Base-by-base conservation (phyloP, 2,329 filamentous ascomycete species). In the Ceratocystis cubensis region DNA sequence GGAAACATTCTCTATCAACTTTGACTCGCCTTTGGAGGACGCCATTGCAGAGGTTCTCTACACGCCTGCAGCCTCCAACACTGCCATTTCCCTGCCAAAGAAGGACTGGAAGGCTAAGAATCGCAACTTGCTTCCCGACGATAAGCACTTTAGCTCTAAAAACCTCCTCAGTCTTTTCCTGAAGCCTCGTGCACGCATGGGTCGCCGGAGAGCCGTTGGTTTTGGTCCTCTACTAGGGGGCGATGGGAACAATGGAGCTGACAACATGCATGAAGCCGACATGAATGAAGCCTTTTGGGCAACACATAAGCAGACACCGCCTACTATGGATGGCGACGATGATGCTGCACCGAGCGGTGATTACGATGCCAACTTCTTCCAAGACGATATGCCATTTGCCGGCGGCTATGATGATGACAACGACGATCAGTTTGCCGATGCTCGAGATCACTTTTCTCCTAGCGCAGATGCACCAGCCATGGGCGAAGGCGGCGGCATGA, bases 241-340 rank as follows among this genome's bases (percentile, higher is more conserved):
- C 2, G 78, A 78, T 44, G 74, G 75, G 41, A 77, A 77, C 20
- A 75, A 74, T 28, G 78, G 80, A 65, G 75, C 71, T 65, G 77
- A 73, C 46, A 79, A 82, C 65, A 77, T 84, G 7, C 83, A 82
- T 1, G 84, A 87, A 68, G 88, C 86, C 50, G 89, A 96, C 68
- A 89, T 96, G 80, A 91, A 97, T 73, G 93, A 96, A 76, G 92
- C 89, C 22, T 97, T 96, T 78, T 99, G 94, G 91, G 94, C 94
- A 4, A 82, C 84, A 50, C 85, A 82, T 76, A 88, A 84, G 74
- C 85, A 78, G 70, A 82, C 78, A 64, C 73, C 73, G 71, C 74
- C 76, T 44, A 69, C 71, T 66, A 68, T 69, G 5, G 70, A 71
- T 65, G 74, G 74, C 57, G 86, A 87, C 28, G 84, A 85, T 57